Base-by-base conservation (phyloP, 2,329 filamentous ascomycete genomes). In the Arthrocladium fulminans region DNA sequence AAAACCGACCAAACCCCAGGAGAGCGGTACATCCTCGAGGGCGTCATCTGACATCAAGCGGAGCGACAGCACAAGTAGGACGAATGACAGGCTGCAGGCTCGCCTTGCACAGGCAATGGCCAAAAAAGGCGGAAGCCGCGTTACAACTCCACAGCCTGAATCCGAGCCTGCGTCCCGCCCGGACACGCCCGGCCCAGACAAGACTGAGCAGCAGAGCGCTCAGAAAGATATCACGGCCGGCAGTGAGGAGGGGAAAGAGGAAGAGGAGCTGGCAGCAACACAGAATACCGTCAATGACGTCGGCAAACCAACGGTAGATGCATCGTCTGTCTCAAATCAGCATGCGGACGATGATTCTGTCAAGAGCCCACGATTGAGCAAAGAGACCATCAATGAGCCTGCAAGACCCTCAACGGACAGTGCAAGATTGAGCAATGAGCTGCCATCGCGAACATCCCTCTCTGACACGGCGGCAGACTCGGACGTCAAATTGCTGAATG, bases 81-180 rank as follows among this genome's bases (percentile, higher is more conserved):
- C 77, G 52, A 92, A 88, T 66, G 88, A 94, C 59, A 80, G 88
- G 45, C 73, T 98, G 37, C 89, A 96, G 63, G 89, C 95, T 63
- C 79, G 88, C 53, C 74, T 98, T 51, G 90, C 90, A 24, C 86
- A 87, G 61, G 92, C 89, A 24, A 80, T 96, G 59, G 87, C 83
- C 2, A 83, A 83, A 51, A 87, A 84, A 61, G 77, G 75, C 49
- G 63, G 70, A 2, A 63, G 66, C 32, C 72, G 70, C 47, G 61
- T 71, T 24, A 71, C 69, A 23, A 69, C 67, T 19, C 71, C 67
- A 48, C 65, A 69, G 53, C 66, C 74, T 22, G 70, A 72, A 6
- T 74, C 73, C 40, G 72, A 70, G 25, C 58, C 70, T 19, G 66
- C 73, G 3, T 76, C 76, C n/a, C 67, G 76, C 45, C 68, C 73